phyloP scores from a whole-genome alignment of 2,329 filamentous ascomycete genomes.

The Pseudonectria buxi region DNA sequence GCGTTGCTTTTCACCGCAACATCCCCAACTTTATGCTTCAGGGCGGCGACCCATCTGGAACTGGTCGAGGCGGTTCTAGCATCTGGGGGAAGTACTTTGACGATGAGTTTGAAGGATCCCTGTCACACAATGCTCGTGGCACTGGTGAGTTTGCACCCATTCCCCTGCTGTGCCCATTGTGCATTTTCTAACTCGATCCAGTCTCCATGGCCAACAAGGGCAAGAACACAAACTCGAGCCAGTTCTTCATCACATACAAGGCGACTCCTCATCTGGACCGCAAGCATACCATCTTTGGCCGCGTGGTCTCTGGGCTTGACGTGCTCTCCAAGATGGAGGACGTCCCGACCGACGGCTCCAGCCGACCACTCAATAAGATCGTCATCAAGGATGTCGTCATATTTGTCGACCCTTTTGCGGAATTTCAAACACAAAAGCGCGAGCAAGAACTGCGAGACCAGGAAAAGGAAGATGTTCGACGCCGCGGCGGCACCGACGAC shows the following conservation, averaged over 20 bases:
- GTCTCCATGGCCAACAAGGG: constrained; percentile 96
- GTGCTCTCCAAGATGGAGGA: constrained; percentile 71
- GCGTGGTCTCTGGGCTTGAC: constrained; percentile 69
- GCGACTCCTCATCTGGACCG: constrained; percentile 78
- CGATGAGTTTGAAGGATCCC: constrained; percentile 86
- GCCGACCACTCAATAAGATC: constrained; percentile 71
- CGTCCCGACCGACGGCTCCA: constrained; percentile 65
- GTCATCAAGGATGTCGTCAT: constrained; percentile 76
- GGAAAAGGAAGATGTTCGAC: constrained; percentile 54
- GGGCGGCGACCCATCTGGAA: constrained; percentile 88
- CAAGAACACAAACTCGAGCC: constrained; percentile 92
- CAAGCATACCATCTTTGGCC: constrained; percentile 96
- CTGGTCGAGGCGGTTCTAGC: constrained; percentile 80
- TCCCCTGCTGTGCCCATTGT: background rate
- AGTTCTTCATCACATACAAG: constrained; percentile 92
- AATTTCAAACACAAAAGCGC: constrained; percentile 72
- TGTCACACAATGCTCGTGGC: constrained; percentile 76
- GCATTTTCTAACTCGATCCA: constrained; percentile 10
- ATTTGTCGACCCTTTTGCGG: constrained; percentile 90
- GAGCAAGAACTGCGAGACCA: constrained; percentile 54
- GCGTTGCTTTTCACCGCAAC: constrained; percentile 82
- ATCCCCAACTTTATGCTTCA: constrained; percentile 98
- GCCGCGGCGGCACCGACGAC: constrained; percentile 70
- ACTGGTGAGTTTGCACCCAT: constrained; percentile 42
- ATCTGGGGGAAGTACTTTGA: constrained; percentile 93